A percentile compares a stretch with the other conserved stretches of the same genome.
These are phyloP conservation scores for Corrigiola litoralis DNA, from an alignment of 179 eudicot species.

Conservation along the genomic window DNA sequence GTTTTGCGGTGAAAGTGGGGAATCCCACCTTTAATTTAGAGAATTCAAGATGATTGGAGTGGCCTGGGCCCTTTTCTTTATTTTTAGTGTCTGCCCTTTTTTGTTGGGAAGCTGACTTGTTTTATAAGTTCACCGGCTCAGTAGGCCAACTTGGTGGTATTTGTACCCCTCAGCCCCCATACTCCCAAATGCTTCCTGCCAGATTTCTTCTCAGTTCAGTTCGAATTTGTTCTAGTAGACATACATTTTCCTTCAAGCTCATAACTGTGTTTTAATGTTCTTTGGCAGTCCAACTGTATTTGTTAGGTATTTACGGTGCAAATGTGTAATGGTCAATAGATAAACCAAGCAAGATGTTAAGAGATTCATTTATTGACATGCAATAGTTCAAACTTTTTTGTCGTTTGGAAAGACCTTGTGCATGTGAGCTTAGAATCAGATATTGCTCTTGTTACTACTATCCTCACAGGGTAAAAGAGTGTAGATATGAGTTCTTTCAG, in stretches of 20 bases:
- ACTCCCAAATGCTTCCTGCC: background rate
- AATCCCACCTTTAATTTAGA: background rate
- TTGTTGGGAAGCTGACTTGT: constrained; percentile 16
- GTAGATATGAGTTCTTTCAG: no score
- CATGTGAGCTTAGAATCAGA: constrained; percentile 1
- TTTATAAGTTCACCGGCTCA: background rate
- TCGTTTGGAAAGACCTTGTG: background rate
- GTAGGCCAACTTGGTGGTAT: constrained; percentile 8
- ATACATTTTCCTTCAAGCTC: no score
- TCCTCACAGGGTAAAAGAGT: no score
- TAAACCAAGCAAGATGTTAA: no score
- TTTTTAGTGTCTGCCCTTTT: background rate
- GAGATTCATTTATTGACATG: constrained; percentile 8
- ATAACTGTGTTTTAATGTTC: no score
- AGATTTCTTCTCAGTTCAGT: background rate
- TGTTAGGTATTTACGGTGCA: no score
- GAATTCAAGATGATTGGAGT: background rate
- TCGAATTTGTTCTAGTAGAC: background rate
- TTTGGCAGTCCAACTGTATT: no score
- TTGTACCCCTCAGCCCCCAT: background rate
- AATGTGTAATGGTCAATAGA: no score
- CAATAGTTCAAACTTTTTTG: constrained; percentile 4
- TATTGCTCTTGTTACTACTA: no score
- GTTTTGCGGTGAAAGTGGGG: background rate
- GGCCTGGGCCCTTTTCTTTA: background rate